Evolutionary conservation across 805 yeast genomes (phyloP).

Genomic region (Zygosaccharomyces kombuchaensis): DNA sequence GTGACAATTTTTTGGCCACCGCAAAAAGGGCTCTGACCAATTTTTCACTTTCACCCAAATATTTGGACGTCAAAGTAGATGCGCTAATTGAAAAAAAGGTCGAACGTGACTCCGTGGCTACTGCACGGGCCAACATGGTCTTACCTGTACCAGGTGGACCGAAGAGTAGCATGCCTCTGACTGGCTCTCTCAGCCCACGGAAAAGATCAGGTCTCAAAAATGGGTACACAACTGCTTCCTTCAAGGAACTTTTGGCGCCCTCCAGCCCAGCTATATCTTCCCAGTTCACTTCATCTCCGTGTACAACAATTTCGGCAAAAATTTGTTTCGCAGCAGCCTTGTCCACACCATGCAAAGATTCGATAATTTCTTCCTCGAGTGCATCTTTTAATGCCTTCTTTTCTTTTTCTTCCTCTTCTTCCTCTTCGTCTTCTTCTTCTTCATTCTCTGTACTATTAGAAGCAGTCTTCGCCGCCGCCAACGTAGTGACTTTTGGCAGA

Average conservation of each 20-base stretch:
- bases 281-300: slow-evolving; percentile 91
- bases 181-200: slow-evolving; percentile 87
- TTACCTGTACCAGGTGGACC: slow-evolving; percentile 99
- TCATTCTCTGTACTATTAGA: background rate
- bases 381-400: slow-evolving; percentile 13
- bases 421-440: background rate
- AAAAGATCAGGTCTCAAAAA: slow-evolving; percentile 90
- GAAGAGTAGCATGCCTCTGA: slow-evolving; percentile 90
- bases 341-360: slow-evolving; percentile 62
- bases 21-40: slow-evolving; percentile 83
- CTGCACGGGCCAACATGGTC: slow-evolving; percentile 95
- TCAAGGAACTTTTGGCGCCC: slow-evolving; percentile 79
- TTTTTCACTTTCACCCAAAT: slow-evolving; percentile 90
- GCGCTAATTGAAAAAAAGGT: slow-evolving; percentile 91
- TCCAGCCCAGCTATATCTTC: slow-evolving; percentile 92
- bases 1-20: slow-evolving; percentile 79
- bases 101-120: slow-evolving; percentile 90
- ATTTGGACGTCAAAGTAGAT: slow-evolving; percentile 81
- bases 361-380: slow-evolving; percentile 32
- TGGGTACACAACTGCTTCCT: slow-evolving; percentile 95
- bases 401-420: slow-evolving; percentile 5
- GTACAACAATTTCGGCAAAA: slow-evolving; percentile 78
- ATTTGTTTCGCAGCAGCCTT: slow-evolving; percentile 75
- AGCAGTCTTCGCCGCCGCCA: background rate
- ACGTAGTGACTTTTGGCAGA: background rate